These are phyloP conservation scores for Agrocybe praecox DNA, from an alignment of 768 basidiomycete genomes.

Conservation along the genomic window DNA sequence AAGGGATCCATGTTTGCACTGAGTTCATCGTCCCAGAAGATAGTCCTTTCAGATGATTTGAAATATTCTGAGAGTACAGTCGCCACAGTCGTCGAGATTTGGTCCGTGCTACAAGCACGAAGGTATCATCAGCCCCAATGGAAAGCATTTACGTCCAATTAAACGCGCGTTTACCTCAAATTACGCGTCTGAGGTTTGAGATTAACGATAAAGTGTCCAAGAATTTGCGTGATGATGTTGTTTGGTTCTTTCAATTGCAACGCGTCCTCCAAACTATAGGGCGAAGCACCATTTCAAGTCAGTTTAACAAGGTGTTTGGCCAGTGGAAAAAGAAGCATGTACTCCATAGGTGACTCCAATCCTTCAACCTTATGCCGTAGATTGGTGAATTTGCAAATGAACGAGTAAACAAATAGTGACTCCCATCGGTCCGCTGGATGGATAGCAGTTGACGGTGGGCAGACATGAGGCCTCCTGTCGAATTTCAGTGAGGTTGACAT, in stretches of 20 bases:
- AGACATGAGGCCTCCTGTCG: conserved; percentile 48
- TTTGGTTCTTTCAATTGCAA: conserved; percentile 73
- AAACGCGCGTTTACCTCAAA: conserved; percentile 67
- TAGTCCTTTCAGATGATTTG: conserved; percentile 71
- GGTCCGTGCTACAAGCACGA: conserved; percentile 64
- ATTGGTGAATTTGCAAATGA: conserved; percentile 82
- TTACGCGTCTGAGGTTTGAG: conserved; percentile 89
- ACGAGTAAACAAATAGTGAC: conserved; percentile 81
- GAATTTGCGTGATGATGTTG: conserved; percentile 70
- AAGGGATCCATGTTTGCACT: conserved; percentile 77
- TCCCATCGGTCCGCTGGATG: conserved; percentile 89
- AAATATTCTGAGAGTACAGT: conserved; percentile 71
- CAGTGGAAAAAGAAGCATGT: conserved; percentile 37
- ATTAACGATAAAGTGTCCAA: conserved; percentile 78
- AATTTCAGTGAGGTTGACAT: conserved; percentile 33
- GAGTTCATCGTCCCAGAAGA: conserved; percentile 79
- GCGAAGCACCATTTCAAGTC: conserved; percentile 18
- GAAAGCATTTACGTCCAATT: conserved; percentile 20
- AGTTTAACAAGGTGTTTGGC: conserved; percentile 1
- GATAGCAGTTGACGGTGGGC: conserved; percentile 61
- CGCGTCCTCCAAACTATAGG: conserved; percentile 75
- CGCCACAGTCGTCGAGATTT: conserved; percentile 77
- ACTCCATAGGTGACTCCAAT: conserved; percentile 84
- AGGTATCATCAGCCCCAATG: conserved; percentile 30
- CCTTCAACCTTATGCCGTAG: conserved; percentile 78